These are phyloP conservation scores for Lasiosphaeriaceae sp. DNA, from an alignment of 495 filamentous ascomycete genomes.

Conservation along the genomic window DNA sequence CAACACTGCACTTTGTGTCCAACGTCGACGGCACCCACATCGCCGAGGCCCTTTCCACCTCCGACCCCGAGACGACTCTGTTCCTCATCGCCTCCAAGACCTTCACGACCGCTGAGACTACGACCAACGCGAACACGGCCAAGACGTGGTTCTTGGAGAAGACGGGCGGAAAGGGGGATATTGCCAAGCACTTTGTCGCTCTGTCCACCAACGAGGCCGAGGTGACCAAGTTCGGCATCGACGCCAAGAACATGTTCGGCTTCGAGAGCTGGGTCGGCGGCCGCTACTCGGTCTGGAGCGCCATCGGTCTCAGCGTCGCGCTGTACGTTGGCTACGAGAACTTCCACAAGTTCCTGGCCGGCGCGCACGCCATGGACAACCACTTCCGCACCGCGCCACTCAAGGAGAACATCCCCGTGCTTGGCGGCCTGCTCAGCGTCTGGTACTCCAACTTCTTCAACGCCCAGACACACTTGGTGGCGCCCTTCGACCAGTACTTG, in stretches of 20 bases:
- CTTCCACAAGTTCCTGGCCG: constrained; percentile 93
- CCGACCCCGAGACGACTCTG: constrained; percentile 92
- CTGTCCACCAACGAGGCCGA: constrained; percentile 93
- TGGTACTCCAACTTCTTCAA: constrained; percentile 99
- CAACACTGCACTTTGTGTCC: constrained; percentile 95
- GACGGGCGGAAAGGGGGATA: constrained; percentile 70
- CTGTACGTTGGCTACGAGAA: constrained; percentile 96
- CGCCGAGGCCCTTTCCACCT: constrained; percentile 82
- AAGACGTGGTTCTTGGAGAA: constrained; percentile 93
- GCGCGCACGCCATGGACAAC: constrained; percentile 96
- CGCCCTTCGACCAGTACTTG: constrained; percentile 98
- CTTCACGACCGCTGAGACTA: constrained; percentile 97
- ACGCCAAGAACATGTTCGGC: constrained; percentile 97
- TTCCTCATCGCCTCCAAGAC: constrained; percentile 99
- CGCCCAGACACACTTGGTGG: constrained; percentile 94
- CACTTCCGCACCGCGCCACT: constrained; percentile 91
- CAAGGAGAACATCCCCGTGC: constrained; percentile 88
- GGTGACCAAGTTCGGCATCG: constrained; percentile 97
- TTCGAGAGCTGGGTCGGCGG: constrained; percentile 98
- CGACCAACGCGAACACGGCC: constrained; percentile 92
- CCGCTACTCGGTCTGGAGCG: constrained; percentile 97
- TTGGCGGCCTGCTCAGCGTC: constrained; percentile 90
- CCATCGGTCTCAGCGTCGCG: constrained; percentile 90
- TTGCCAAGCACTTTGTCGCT: constrained; percentile 98
- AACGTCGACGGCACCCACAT: constrained; percentile 99